These are phyloP conservation scores for Lanmaoa rubissima DNA, from an alignment of 768 basidiomycete species.

Conservation along the genomic window DNA sequence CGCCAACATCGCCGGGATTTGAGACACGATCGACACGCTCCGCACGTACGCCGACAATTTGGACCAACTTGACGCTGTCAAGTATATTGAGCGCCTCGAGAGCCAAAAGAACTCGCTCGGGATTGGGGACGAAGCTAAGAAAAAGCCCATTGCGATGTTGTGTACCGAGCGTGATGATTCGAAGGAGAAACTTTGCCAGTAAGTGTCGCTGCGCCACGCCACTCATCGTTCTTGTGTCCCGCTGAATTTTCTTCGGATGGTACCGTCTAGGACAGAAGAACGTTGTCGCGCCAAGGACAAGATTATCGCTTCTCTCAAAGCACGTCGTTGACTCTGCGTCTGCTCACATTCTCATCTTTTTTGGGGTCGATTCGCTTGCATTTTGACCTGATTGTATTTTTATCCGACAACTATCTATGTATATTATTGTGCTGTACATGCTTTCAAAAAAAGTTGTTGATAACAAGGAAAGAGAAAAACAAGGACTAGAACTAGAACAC, in stretches of 20 bases:
- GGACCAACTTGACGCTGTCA: constrained; percentile 15
- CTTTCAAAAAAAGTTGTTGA: background rate
- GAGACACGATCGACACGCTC: background rate
- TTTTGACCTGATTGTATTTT: background rate
- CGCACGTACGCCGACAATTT: constrained; percentile 8
- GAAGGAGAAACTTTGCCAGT: background rate
- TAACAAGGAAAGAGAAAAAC: background rate
- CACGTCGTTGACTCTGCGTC: background rate
- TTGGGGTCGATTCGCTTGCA: background rate
- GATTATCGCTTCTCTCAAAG: background rate
- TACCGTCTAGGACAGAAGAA: constrained; percentile 5
- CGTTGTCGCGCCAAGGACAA: constrained; percentile 1
- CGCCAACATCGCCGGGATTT: background rate
- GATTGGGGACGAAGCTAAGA: constrained; percentile 36
- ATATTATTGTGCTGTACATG: background rate
- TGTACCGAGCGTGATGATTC: background rate
- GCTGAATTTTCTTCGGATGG: background rate
- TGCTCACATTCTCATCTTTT: background rate
- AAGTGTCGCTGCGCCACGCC: background rate
- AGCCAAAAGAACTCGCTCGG: constrained; percentile 36
- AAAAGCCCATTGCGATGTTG: constrained; percentile 14
- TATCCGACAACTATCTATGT: background rate
- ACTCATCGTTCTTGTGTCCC: background rate
- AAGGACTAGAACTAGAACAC: too few species aligned
- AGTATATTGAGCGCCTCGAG: constrained; percentile 40